phyloP scores from a whole-genome alignment of 1,284 basidiomycete species.

The Irpex sp. region DNA sequence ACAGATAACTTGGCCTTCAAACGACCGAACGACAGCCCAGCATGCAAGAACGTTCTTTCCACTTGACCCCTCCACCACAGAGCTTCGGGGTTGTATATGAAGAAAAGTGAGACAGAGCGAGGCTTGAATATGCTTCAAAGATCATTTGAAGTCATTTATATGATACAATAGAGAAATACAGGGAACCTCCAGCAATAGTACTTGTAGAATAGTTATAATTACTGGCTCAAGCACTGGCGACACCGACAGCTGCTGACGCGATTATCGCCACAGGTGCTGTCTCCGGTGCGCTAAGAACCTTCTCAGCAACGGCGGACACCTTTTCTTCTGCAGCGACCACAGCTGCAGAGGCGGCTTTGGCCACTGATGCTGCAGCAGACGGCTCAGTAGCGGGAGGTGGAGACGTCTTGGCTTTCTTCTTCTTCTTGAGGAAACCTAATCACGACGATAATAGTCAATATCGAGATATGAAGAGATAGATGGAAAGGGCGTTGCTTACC shows the following conservation, averaged over 20 bases:
- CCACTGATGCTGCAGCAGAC: background rate
- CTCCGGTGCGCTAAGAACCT: constrained; percentile 17
- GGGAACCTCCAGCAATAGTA: background rate
- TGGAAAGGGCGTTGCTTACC: constrained; percentile 43
- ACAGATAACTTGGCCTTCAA: too few species aligned
- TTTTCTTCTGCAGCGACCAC: constrained; percentile 5
- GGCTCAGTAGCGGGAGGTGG: constrained; percentile 25
- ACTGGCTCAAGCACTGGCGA: constrained; percentile 12
- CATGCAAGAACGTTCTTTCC: too few species aligned
- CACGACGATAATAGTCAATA: background rate
- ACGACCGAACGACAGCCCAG: too few species aligned
- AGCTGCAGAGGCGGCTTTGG: constrained; percentile 13
- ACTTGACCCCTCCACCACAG: too few species aligned
- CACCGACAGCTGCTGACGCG: constrained; percentile 14
- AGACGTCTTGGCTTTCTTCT: constrained; percentile 73
- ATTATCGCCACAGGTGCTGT: constrained; percentile 18
- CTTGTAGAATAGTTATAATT: too few species aligned
- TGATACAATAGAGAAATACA: background rate
- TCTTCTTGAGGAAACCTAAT: constrained; percentile 77
- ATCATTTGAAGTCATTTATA: too few species aligned
- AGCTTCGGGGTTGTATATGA: too few species aligned
- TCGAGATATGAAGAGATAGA: background rate
- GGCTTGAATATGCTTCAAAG: too few species aligned
- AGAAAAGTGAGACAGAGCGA: too few species aligned
- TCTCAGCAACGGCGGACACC: constrained; percentile 12